Conservation (phyloP, 108 stramenopile genomes). For the Mayamaea pseudoterrestris region DNA sequence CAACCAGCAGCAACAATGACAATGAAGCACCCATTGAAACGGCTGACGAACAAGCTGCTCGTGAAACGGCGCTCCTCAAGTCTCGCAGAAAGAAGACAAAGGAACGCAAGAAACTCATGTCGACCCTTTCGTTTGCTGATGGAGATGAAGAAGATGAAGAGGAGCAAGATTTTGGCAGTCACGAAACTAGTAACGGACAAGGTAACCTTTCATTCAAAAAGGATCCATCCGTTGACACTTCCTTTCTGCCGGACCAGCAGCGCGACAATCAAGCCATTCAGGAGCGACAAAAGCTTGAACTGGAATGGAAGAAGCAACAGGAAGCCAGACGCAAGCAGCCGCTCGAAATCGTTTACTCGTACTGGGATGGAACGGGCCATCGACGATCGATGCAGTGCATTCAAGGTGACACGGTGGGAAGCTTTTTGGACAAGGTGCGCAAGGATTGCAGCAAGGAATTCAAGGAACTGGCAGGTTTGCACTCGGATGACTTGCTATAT, state of each 20-base stretch:
- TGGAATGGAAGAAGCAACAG: constrained; percentile 80
- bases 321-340: constrained; percentile 63
- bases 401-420: constrained; percentile 84
- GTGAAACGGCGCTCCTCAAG: constrained; percentile 17
- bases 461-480: constrained; percentile 56
- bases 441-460: constrained; percentile 72
- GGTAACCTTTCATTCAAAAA: constrained; percentile 38
- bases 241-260: constrained; percentile 83
- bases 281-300: constrained; percentile 53
- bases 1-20: neutral
- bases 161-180: neutral
- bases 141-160: constrained; percentile 34
- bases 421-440: constrained; percentile 82
- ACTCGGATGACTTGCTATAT: constrained; percentile 84
- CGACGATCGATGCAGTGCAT: constrained; percentile 50
- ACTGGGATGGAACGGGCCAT: constrained; percentile 97
- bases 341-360: constrained; percentile 88
- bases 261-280: constrained; percentile 47
- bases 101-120: constrained; percentile 53
- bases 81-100: constrained; percentile 41
- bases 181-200: neutral
- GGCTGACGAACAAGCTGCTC: constrained; percentile 3
- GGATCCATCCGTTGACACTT: constrained; percentile 88
- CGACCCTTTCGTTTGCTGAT: constrained; percentile 52
- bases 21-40: constrained; percentile 4